These are phyloP conservation scores for Pythium periplocum DNA, from an alignment of 352 stramenopile species.

Conservation along the genomic window DNA sequence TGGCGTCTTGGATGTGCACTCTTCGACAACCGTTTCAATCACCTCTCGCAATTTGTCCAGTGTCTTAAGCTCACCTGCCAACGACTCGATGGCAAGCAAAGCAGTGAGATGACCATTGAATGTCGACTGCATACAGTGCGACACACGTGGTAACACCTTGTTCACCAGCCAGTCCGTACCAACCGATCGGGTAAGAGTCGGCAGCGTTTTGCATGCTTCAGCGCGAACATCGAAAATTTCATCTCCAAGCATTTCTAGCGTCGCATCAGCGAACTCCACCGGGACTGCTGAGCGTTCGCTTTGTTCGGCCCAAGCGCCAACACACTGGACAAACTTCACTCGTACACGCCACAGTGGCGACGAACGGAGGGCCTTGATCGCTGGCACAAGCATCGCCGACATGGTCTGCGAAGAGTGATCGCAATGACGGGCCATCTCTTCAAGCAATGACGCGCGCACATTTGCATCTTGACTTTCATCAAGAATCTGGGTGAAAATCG, in stretches of 20 bases:
- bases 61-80: slow-evolving; percentile 52
- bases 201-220: slow-evolving; percentile 56
- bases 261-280: slow-evolving; percentile 65
- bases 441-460: slow-evolving; percentile 70
- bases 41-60: slow-evolving; percentile 67
- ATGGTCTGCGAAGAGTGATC: slow-evolving; percentile 63
- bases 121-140: slow-evolving; percentile 57
- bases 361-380: slow-evolving; percentile 54
- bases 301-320: slow-evolving; percentile 73
- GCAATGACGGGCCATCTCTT: slow-evolving; percentile 78
- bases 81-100: slow-evolving; percentile 58
- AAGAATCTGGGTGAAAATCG: slow-evolving; percentile 79
- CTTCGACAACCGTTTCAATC: slow-evolving; percentile 59
- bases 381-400: slow-evolving; percentile 60
- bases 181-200: slow-evolving; percentile 58
- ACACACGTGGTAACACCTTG: slow-evolving; percentile 61
- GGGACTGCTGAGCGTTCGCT: slow-evolving; percentile 49
- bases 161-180: slow-evolving; percentile 72
- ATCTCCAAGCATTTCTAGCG: slow-evolving; percentile 61
- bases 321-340: slow-evolving; percentile 83
- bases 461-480: slow-evolving; percentile 77
- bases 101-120: slow-evolving; percentile 72
- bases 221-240: slow-evolving; percentile 68
- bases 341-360: slow-evolving; percentile 80
- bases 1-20: slow-evolving; percentile 73